Percentiles rank a stretch among this genome's conserved stretches.
phyloP scores from a whole-genome alignment of 495 filamentous ascomycete genomes.

The Trichoderma gamsii region DNA sequence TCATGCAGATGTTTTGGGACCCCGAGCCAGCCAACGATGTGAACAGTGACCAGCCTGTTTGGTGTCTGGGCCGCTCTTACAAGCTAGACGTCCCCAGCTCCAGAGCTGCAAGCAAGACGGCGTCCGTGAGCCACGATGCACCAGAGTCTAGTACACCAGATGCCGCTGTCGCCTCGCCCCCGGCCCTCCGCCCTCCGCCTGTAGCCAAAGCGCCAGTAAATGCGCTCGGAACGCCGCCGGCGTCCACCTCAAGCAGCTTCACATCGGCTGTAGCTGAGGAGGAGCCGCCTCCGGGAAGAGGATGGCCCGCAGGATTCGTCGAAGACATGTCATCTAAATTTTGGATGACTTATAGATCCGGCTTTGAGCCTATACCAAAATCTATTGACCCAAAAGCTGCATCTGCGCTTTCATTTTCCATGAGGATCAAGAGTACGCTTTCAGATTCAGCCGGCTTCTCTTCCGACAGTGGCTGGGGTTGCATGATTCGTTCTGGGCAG shows the following conservation, averaged over 20 bases:
- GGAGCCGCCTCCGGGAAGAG: conserved; percentile 45
- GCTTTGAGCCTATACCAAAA: conserved; percentile 77
- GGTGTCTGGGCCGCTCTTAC: conserved; percentile 83
- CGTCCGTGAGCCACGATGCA: not conserved
- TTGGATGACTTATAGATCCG: conserved; percentile 95
- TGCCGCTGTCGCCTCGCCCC: not conserved
- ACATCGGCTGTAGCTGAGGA: conserved; percentile 45
- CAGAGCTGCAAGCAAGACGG: too few relatives aligned
- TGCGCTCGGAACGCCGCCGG: conserved; percentile 38
- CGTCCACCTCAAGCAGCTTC: conserved; percentile 42
- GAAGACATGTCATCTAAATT: conserved; percentile 88
- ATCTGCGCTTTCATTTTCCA: conserved; percentile 75
- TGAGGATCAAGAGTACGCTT: conserved; percentile 75
- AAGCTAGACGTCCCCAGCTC: conserved; percentile 35
- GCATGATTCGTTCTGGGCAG: conserved; percentile 97
- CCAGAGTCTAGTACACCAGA: not conserved
- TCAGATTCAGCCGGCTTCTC: conserved; percentile 78
- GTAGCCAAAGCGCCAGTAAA: conserved; percentile 19
- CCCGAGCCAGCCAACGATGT: conserved; percentile 84
- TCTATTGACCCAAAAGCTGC: conserved; percentile 62
- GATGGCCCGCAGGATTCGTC: conserved; percentile 82
- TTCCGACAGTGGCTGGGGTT: conserved; percentile 95
- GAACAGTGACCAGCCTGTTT: conserved; percentile 60
- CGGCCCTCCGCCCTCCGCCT: not conserved
- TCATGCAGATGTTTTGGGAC: conserved; percentile 94